Evolutionary conservation across 495 filamentous ascomycete species (phyloP), one percentile per base, ranked within the genome.

Genomic region (Penicillium cataractarum): DNA sequence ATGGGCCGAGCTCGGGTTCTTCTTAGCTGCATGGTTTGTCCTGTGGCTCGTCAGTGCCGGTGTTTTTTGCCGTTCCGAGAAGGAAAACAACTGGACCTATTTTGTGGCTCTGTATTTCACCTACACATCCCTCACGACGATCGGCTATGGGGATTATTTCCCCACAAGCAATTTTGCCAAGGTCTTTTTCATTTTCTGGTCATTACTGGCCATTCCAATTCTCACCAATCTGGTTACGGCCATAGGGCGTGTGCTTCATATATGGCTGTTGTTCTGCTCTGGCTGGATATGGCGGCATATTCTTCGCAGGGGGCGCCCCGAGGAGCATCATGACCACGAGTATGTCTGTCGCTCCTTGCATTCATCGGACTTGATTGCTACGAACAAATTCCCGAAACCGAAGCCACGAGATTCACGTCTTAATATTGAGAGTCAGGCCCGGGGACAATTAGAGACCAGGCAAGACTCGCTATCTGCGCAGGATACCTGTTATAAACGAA

Each of bases 31-130:
- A 1, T 95, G 90, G 87, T 81, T 81, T 29, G 66, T 86, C 0
- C 76, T 95, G 26, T 96, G 92, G 92, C 78, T 92, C 26, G 77
- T 88, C 0, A 92, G 92, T 6, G 92, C 91, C 2, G 78, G 82
- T 27, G 78, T 93, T 33, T 95, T 96, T 71, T 74, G 70, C 68
- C 65, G 67, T 19, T 71, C 81, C 2, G 85, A 88, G 68, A 68
- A 75, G 49, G 24, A 39, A 10, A 2, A 17, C 2, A 6, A 26
- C 6, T 56, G 63, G 59, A 39, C 51, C 19, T 62, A 62, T 22
- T 62, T 65, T n/a, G 29, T 49, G 21, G 60, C 40, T n/a, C 80
- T 86, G 2, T 60, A 60, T 53, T 60, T 60, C 48, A 60, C 48
- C 33, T 60, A 29, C 39, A 54, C 49, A 40, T 60, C 49, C 24